These are phyloP conservation scores for Chytriomyces hyalinus DNA, from an alignment of 192 early-diverging fungal species.

Conservation along the genomic window DNA sequence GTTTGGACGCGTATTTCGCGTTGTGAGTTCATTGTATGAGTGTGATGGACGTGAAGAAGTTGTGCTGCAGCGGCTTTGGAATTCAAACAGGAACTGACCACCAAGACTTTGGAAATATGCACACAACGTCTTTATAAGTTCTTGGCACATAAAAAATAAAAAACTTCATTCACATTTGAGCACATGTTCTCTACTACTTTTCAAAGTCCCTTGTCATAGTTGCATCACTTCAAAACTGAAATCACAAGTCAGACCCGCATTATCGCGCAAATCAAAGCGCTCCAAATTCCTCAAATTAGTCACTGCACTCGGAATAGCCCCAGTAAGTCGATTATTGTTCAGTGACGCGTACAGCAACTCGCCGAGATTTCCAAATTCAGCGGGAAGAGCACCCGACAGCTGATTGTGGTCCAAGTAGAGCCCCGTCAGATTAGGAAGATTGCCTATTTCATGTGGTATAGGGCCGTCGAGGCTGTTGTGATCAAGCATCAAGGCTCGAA, in stretches of 20 bases:
- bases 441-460: not conserved
- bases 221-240: not conserved
- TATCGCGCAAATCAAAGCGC: not conserved
- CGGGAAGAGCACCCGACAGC: not conserved
- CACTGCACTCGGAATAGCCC: not conserved
- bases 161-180: not conserved
- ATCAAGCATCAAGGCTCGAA: not conserved
- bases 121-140: not conserved
- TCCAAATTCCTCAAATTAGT: not conserved
- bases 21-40: constrained; percentile 15
- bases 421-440: not conserved
- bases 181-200: not conserved
- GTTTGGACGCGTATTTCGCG: constrained; percentile 11
- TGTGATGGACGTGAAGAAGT: constrained; percentile 24
- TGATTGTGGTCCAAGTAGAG: not conserved
- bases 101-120: no score
- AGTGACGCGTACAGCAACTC: not conserved
- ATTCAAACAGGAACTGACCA: not conserved
- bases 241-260: not conserved
- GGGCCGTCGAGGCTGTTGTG: not conserved
- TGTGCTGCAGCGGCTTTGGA: constrained; percentile 8
- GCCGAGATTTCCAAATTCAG: not conserved
- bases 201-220: not conserved
- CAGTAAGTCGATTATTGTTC: not conserved
- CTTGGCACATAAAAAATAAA: not conserved